These are phyloP conservation scores for Ceratocystis variospora DNA, from an alignment of 2,329 filamentous ascomycete species.

Conservation along the genomic window DNA sequence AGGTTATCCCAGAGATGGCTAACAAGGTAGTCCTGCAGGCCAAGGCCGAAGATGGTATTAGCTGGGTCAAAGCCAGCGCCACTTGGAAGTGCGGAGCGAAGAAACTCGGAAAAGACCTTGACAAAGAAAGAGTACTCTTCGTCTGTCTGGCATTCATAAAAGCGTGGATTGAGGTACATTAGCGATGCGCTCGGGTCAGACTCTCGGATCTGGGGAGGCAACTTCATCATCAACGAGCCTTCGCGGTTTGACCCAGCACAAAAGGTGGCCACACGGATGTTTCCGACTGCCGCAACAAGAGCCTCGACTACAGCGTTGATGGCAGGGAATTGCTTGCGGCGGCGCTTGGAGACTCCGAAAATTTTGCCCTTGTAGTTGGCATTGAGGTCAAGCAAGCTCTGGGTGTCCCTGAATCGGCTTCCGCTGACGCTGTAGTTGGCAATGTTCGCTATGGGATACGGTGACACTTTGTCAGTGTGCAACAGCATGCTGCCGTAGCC, in stretches of 20 bases:
- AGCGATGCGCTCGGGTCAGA: constrained; percentile 46
- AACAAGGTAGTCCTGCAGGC: constrained; percentile 34
- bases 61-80: constrained; percentile 25
- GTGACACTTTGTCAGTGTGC: constrained; percentile 56
- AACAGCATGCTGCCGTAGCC: constrained; percentile 86
- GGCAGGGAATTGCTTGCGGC: constrained; percentile 69
- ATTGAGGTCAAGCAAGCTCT: constrained; percentile 39
- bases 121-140: constrained; percentile 25
- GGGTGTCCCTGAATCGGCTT: constrained; percentile 43
- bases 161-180: constrained; percentile 21
- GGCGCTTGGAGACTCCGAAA: constrained; percentile 66
- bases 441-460: constrained; percentile 73
- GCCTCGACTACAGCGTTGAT: constrained; percentile 69
- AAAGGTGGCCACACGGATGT: constrained; percentile 62
- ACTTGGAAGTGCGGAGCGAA: constrained; percentile 33
- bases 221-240: constrained; percentile 61
- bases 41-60: constrained; percentile 30
- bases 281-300: constrained; percentile 54
- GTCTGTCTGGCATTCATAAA: neutral
- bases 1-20: constrained; percentile 38
- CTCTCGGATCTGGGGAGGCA: constrained; percentile 45
- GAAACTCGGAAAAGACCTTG: constrained; percentile 28
- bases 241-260: constrained; percentile 81
- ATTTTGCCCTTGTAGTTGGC: constrained; percentile 40
- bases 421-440: constrained; percentile 60